These are phyloP conservation scores for Cupressus sempervirens DNA, from an alignment of 75 land plant genomes.

Conservation along the genomic window DNA sequence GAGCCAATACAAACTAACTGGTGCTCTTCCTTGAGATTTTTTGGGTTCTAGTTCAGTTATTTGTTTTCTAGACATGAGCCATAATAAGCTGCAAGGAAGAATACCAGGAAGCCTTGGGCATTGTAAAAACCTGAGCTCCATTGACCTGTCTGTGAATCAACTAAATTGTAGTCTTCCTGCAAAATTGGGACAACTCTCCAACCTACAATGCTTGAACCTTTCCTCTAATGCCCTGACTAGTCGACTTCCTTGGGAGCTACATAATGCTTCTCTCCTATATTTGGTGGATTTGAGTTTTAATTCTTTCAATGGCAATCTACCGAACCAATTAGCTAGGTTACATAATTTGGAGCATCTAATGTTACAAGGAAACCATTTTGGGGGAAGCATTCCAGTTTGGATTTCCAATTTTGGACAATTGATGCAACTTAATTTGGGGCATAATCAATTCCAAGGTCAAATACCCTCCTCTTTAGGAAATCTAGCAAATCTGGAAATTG, in stretches of 20 bases:
- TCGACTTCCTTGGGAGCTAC: conserved; percentile 44
- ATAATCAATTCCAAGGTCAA: conserved; percentile 45
- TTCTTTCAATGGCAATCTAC: conserved; percentile 45
- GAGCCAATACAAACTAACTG: conserved; percentile 40
- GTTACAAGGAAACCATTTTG: conserved; percentile 43
- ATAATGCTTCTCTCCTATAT: conserved; percentile 16
- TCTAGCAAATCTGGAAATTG: conserved; percentile 15
- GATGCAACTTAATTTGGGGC: conserved; percentile 50
- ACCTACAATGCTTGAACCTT: conserved; percentile 34
- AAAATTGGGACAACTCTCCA: conserved; percentile 29
- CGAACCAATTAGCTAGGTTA: conserved; percentile 27
- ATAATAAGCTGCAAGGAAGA: conserved; percentile 42
- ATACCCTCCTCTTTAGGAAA: conserved; percentile 48
- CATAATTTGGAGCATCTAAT: conserved; percentile 18
- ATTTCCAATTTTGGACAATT: conserved; percentile 31
- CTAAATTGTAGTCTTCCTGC: conserved; percentile 49
- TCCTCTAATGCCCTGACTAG: conserved; percentile 55
- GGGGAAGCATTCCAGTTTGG: conserved; percentile 54
- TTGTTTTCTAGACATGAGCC: conserved; percentile 33
- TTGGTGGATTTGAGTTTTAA: conserved; percentile 54
- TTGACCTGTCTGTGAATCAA: conserved; percentile 56
- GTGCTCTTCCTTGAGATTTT: conserved; percentile 32
- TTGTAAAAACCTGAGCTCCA: conserved; percentile 33
- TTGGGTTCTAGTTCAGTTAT: conserved; percentile 14
- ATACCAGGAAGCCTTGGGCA: conserved; percentile 54